These are phyloP conservation scores for Ramaria sp. DNA, from an alignment of 768 basidiomycete species.

Conservation along the genomic window DNA sequence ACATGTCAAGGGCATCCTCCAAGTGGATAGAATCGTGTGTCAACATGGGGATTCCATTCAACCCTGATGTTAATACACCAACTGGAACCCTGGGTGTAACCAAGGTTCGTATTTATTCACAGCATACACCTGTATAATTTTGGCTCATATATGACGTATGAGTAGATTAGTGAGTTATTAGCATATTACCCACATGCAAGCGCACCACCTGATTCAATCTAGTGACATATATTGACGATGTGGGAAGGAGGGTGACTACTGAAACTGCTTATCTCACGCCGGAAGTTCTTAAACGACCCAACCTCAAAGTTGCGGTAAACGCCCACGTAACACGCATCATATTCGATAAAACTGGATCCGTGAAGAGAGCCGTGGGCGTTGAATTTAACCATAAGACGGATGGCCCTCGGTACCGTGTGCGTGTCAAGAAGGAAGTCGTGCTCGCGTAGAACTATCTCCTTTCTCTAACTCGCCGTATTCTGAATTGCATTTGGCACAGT, in stretches of 20 bases:
- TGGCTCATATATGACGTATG: neutral
- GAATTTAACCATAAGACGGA: slow-evolving; percentile 37
- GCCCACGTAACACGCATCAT: slow-evolving; percentile 45
- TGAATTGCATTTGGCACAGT: slow-evolving; percentile 20
- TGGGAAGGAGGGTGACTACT: slow-evolving; percentile 44
- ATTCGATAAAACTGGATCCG: slow-evolving; percentile 31
- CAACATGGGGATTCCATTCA: slow-evolving; percentile 40
- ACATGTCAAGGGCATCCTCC: slow-evolving; percentile 32
- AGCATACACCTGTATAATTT: neutral
- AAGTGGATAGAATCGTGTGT: slow-evolving; percentile 47
- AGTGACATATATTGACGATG: slow-evolving; percentile 60
- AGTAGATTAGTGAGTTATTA: neutral
- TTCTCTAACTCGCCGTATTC: neutral
- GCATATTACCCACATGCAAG: neutral
- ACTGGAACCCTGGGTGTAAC: slow-evolving; percentile 50
- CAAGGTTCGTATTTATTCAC: slow-evolving; percentile 32
- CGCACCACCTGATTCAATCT: neutral
- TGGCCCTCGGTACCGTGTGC: slow-evolving; percentile 32
- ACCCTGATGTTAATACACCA: slow-evolving; percentile 45
- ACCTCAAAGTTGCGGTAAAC: slow-evolving; percentile 48
- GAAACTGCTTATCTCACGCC: slow-evolving; percentile 59
- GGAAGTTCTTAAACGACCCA: slow-evolving; percentile 51
- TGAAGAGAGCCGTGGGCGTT: slow-evolving; percentile 43
- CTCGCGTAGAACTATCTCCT: slow-evolving; percentile 34
- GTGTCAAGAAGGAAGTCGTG: slow-evolving; percentile 49